Conservation (phyloP, 331 rosid species). For the Stylosanthes scabra region DNA sequence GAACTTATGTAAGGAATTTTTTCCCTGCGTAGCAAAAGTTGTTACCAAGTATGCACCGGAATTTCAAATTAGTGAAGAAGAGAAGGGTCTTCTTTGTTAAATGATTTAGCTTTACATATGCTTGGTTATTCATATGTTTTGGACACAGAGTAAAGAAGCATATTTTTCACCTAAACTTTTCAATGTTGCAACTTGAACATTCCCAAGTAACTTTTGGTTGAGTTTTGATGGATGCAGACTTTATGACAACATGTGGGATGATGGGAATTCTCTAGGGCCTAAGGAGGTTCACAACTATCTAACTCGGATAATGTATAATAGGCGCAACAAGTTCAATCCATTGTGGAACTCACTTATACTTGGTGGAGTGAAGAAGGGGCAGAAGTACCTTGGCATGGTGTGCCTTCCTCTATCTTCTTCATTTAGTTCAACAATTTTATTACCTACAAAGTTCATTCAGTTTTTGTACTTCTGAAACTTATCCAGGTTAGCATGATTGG, state of each 20-base stretch:
- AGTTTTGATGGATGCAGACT: constrained; percentile 56
- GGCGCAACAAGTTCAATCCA: constrained; percentile 87
- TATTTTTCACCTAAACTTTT: neutral
- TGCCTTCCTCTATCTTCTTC: constrained; percentile 16
- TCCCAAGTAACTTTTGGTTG: constrained; percentile 36
- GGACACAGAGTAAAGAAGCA: neutral
- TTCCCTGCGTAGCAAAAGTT: neutral
- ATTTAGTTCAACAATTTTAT: neutral
- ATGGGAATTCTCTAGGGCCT: constrained; percentile 87
- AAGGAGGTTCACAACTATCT: constrained; percentile 90
- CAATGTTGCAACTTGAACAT: neutral
- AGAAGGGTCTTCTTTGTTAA: constrained; percentile 18
- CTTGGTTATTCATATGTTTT: neutral
- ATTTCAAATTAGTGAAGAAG: constrained; percentile 24
- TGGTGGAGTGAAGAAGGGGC: constrained; percentile 67
- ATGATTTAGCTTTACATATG: constrained; percentile 1
- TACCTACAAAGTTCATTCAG: constrained; percentile 21
- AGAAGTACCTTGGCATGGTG: constrained; percentile 80
- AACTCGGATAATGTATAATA: constrained; percentile 61
- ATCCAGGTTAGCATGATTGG: constrained; percentile 92
- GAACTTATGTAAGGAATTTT: constrained; percentile 70
- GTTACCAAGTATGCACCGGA: constrained; percentile 21
- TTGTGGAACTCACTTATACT: constrained; percentile 84
- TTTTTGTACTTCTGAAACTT: constrained; percentile 5
- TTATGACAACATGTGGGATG: constrained; percentile 95